These are phyloP conservation scores for Nannizziopsis barbatae DNA, from an alignment of 2,329 filamentous ascomycete genomes.

Conservation along the genomic window DNA sequence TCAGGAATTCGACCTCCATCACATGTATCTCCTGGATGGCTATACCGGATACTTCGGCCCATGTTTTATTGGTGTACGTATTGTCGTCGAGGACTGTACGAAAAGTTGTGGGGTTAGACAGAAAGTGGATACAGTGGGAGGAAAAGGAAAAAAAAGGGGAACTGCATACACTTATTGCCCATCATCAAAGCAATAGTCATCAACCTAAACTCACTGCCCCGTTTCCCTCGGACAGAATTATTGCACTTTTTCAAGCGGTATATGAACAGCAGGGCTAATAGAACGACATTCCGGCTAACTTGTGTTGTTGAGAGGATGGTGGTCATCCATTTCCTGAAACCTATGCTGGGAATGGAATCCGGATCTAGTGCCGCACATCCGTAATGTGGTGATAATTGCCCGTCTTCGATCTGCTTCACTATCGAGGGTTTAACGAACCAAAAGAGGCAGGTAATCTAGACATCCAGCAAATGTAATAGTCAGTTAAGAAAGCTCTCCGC, in stretches of 20 bases:
- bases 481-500: neutral
- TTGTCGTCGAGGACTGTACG: constrained; percentile 83
- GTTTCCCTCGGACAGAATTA: constrained; percentile 76
- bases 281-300: constrained; percentile 88
- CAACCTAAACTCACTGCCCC: constrained; percentile 84
- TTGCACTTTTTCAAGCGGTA: constrained; percentile 87
- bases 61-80: constrained; percentile 98
- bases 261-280: constrained; percentile 82
- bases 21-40: constrained; percentile 91
- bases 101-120: neutral
- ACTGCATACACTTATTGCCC: constrained; percentile 73
- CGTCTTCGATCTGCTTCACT: constrained; percentile 59
- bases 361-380: constrained; percentile 48
- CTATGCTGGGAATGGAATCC: constrained; percentile 63
- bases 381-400: constrained; percentile 32
- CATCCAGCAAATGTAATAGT: neutral
- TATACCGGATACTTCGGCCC: constrained; percentile 94
- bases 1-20: constrained; percentile 99
- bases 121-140: neutral
- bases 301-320: constrained; percentile 87
- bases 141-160: neutral
- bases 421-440: constrained; percentile 91
- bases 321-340: constrained; percentile 89
- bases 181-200: constrained; percentile 94
- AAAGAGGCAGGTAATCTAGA: constrained; percentile 84